Conservation (phyloP, 176 grass and related monocot genomes). For the Lolium perenne region DNA sequence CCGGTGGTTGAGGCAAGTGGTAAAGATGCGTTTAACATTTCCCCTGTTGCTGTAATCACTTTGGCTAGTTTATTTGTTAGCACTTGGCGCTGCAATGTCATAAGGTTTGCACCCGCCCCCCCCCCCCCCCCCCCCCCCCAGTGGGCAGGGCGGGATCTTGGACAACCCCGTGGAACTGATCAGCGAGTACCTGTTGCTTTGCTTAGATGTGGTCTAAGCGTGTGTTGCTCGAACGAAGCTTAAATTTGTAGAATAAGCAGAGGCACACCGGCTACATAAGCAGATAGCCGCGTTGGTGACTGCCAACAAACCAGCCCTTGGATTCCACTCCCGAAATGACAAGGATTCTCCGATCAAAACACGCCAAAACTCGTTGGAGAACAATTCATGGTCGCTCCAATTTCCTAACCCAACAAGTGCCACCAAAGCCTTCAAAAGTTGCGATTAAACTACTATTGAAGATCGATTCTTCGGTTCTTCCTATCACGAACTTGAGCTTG, state of each 20-base stretch:
- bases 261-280: neutral
- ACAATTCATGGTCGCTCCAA: neutral
- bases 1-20: neutral
- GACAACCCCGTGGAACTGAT: neutral
- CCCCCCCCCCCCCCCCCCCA: too few species aligned
- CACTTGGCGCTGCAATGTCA: neutral
- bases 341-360: conserved; percentile 53
- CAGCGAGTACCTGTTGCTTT: neutral
- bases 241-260: neutral
- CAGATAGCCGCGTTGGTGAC: neutral
- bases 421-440: neutral
- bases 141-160: neutral
- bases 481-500: neutral
- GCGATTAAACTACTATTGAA: neutral
- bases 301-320: neutral
- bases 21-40: neutral
- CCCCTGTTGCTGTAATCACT: neutral
- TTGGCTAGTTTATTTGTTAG: neutral
- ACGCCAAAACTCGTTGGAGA: conserved; percentile 27
- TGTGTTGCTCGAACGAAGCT: conserved; percentile 3
- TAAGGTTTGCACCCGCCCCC: neutral
- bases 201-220: neutral
- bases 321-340: conserved; percentile 50
- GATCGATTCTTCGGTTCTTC: neutral
- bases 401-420: neutral